Base-by-base conservation (phyloP, 257 asterid species). In the Capsicum baccatum region DNA sequence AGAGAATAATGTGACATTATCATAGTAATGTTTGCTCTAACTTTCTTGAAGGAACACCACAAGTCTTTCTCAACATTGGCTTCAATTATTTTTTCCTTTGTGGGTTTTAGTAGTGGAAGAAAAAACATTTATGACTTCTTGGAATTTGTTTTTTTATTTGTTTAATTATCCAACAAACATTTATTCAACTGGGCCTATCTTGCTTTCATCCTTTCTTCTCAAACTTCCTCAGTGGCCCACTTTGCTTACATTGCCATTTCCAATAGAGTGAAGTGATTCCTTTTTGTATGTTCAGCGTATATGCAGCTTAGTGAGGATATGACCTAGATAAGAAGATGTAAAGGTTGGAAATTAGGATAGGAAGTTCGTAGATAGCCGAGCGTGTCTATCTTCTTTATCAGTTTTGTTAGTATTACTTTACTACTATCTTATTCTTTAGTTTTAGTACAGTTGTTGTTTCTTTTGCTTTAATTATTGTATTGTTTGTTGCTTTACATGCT, bases 81-180 rank as follows among this genome's bases (percentile, higher is more conserved):
- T 78, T 78, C 66, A 78, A 78, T 54, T 13, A 54, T 54, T 69
- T 69, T 4, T 69, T 78, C 26, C 16, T 54, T 21, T 78, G 64
- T 54, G 64, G 60, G 64, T 78, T 78, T 78, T 54, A 78, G 82
- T 26, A 26, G 26, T 12, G 9, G 56, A 52, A 67, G 33, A 26
- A 35, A 17, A 67, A 78, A 16, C 50, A 78, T 76, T 76, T 76
- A 76, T 78, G 48, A n/a, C 50, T 78, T 78, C 82, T 54, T 54
- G 64, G 64, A 54, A 54, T 52, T 78, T 54, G 81, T 26, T 26
- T 26, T 26, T 48, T 48, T 16, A 16, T 33, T 50, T 35, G n/a
- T 48, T 74, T 21, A 50, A 50, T 73, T 73, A 19, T 62, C 80
- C 50, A 54, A 54, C 64, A 48, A 54, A 78, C 64, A 78, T 78